phyloP scores from a whole-genome alignment of 768 basidiomycete genomes.

The Lactarius pseudohatsudake region DNA sequence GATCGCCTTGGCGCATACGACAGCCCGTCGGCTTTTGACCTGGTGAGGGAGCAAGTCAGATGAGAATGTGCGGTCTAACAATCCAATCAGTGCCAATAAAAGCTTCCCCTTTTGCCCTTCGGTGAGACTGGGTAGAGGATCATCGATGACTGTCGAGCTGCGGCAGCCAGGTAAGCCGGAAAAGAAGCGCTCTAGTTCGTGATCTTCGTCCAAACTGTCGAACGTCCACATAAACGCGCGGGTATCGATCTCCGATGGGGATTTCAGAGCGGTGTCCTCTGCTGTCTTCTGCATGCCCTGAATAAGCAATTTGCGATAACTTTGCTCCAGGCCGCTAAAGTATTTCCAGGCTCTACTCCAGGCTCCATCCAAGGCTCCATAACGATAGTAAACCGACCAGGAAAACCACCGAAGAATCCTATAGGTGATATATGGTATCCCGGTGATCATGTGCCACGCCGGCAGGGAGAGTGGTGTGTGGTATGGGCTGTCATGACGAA shows the following conservation, averaged over 20 bases:
- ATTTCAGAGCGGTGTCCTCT: background rate
- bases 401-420: too few species aligned
- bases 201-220: background rate
- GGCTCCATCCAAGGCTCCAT: too few species aligned
- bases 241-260: background rate
- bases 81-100: accelerated
- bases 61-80: background rate
- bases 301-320: background rate
- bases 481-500: too few species aligned
- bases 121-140: background rate
- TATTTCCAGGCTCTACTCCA: too few species aligned
- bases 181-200: background rate
- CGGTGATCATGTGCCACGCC: too few species aligned
- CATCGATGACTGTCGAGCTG: background rate
- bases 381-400: too few species aligned
- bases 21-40: background rate
- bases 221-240: background rate
- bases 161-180: background rate
- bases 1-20: background rate
- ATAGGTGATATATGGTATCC: too few species aligned
- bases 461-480: too few species aligned
- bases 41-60: background rate
- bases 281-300: background rate
- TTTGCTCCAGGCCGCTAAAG: too few species aligned
- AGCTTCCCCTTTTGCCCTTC: background rate